phyloP scores from a whole-genome alignment of 768 basidiomycete species.

The Pleurotus giganteus region DNA sequence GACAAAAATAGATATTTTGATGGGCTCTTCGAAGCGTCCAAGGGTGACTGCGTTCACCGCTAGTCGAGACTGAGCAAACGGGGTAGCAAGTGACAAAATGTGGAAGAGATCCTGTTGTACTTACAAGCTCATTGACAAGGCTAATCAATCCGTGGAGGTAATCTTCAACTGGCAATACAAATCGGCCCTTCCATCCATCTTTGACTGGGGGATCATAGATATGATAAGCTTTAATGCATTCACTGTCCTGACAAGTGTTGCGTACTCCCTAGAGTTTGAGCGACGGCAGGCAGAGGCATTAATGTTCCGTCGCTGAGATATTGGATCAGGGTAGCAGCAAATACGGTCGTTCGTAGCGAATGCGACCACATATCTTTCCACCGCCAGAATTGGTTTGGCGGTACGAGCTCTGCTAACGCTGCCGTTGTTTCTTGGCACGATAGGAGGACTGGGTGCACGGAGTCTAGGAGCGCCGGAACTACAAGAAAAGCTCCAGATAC shows the following conservation, averaged over 20 bases:
- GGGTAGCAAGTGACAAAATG: background rate
- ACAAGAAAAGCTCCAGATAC: conserved; percentile 13
- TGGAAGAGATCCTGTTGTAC: conserved; percentile 16
- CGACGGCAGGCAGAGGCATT: conserved; percentile 50
- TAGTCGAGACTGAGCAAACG: conserved; percentile 60
- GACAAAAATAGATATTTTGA: conserved; percentile 75
- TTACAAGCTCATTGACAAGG: conserved; percentile 77
- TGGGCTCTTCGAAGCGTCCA: conserved; percentile 76
- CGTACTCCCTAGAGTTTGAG: conserved; percentile 68
- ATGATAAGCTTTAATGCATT: background rate
- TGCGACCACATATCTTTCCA: conserved; percentile 85
- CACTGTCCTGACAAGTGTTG: conserved; percentile 6
- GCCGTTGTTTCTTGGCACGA: conserved; percentile 51
- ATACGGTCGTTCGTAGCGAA: conserved; percentile 65
- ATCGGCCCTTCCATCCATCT: conserved; percentile 66
- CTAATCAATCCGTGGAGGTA: conserved; percentile 80
- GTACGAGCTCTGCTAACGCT: conserved; percentile 57
- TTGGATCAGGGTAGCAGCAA: conserved; percentile 61
- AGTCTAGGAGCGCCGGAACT: conserved; percentile 63
- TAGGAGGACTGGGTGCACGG: conserved; percentile 52
- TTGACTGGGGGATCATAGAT: conserved; percentile 50
- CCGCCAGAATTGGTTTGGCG: conserved; percentile 74
- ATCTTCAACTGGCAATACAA: conserved; percentile 68
- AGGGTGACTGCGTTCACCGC: conserved; percentile 82
- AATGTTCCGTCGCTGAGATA: conserved; percentile 61